Conservation (phyloP, 345 rosid species). For the Odontarrhena argentea region DNA sequence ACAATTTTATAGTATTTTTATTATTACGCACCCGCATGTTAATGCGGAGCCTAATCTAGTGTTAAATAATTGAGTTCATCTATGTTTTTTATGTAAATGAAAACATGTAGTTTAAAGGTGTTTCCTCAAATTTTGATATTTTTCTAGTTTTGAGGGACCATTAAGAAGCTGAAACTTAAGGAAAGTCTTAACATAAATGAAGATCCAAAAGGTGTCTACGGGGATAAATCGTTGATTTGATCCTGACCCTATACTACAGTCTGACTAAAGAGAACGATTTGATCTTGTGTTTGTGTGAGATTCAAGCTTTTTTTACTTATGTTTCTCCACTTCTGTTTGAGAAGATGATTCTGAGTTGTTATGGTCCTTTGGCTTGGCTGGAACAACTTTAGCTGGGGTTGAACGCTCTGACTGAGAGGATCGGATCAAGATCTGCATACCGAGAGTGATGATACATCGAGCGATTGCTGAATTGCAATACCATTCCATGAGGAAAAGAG, state of each 20-base stretch:
- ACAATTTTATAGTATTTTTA: too few species aligned
- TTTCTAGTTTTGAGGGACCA: too few species aligned
- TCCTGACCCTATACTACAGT: conserved; percentile 38
- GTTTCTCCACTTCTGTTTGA: conserved; percentile 45
- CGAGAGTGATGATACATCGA: conserved; percentile 60
- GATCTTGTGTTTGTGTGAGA: conserved; percentile 27
- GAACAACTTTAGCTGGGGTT: conserved; percentile 71
- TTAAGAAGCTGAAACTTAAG: too few species aligned
- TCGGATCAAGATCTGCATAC: conserved; percentile 80
- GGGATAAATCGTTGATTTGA: conserved; percentile 37
- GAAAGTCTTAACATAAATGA: too few species aligned
- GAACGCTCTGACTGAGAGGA: conserved; percentile 89
- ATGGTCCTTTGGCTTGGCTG: conserved; percentile 53
- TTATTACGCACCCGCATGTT: too few species aligned
- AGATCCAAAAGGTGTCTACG: conserved; percentile 31
- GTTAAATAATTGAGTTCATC: too few species aligned
- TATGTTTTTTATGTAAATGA: too few species aligned
- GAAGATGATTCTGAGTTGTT: conserved; percentile 38
- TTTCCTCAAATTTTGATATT: too few species aligned
- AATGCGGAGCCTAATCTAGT: too few species aligned
- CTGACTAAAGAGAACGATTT: too few species aligned
- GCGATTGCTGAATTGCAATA: conserved; percentile 51
- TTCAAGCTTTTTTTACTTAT: conserved; percentile 39
- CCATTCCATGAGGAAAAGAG: conserved; percentile 84
- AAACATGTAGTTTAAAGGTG: too few species aligned